Base-by-base conservation (phyloP, 2,329 filamentous ascomycete genomes). In the Verticillium isaacii region DNA sequence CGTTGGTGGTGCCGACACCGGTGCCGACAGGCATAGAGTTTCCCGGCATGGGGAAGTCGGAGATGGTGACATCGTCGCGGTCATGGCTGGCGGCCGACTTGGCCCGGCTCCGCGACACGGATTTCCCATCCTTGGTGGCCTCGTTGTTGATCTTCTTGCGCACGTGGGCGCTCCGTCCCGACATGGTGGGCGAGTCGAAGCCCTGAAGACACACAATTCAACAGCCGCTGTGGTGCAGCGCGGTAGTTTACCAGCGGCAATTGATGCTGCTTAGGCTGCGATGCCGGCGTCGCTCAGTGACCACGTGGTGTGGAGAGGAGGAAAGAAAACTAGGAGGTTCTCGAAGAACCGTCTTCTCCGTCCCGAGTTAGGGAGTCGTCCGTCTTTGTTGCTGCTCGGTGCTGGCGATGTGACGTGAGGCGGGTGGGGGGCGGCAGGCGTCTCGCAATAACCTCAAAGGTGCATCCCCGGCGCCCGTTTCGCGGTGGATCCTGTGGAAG, bases 61-160 rank as follows among this genome's bases (percentile, higher is more conserved):
- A 71, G 58, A 78, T 68, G 32, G 63, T 52, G n/a, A 66, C 62
- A 57, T 77, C 77, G 64, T 78, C 77, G 32, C 74, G 72, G 32
- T 78, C 77, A 3, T 75, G 75, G 52, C 75, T 77, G 15, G 72
- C 68, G 23, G 70, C 66, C 2, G 79, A 79, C 61, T 74, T 73
- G 19, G 75, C 71, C 9, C 77, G 73, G 37, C 68, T 68, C 58
- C 73, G 70, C 17, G 64, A 62, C 2, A 64, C 60, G 9, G 59
- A 62, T 36, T 71, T 71, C 19, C 76, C 75, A 39, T 68, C 72
- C 3, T 70, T 65, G 60, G 78, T 80, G 32, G 78, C 74, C 62
- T 85, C 80, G 19, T n/a, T 59, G 0, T 79, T 82, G 65, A 82
- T 84, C 74, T 84, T 85, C 70, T 85, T 85, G 68, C 84, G 81